Evolutionary conservation across 2,329 filamentous ascomycete species (phyloP), one percentile per base, ranked within the genome.

Genomic region (Colletotrichum orchidophilum): DNA sequence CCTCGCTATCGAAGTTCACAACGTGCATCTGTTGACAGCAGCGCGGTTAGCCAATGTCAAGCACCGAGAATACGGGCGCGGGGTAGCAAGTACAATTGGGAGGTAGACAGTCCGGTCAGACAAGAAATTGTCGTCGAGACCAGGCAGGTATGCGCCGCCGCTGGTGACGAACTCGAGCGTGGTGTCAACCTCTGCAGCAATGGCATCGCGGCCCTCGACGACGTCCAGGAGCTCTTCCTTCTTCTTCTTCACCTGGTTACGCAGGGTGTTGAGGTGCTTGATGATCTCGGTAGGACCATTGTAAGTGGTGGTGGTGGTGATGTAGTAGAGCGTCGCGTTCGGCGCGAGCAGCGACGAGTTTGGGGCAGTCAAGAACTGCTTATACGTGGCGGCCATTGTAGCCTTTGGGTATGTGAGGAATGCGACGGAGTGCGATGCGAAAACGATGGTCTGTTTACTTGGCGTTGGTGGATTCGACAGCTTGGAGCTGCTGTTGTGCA

Each of bases 121-220:
- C 70, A 99, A 84, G 81, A 98, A 97, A 84, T 98, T 98, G 85
- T 98, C 95, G 78, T 98, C 96, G 59, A 99, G 86, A 58, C 91
- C 91, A 5, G 96, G 96, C 66, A 98, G 88, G 83, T 96, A 98
- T 74, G 92, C 88, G 74, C 95, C 96, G 75, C 96, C 96, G 74
- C 93, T 91, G 73, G 87, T 90, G 67, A 91, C 80, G 80, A 99
- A 98, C 79, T 97, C 93, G 58, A 98, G 83, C 1, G 90, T 91
- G 27, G 94, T 96, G 78, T 97, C 93, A 58, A 95, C 86, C 82
- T 98, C 95, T 70, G 94, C 79, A 66, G 91, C 93, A 74, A 97
- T 83, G 54, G 90, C 89, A 80, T 90, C 88, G 66, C 86, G 80
- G 72, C 91, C 91, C 79, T 97, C 93, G 63, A 98, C 87, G 29